These are phyloP conservation scores for Penicillium crystallinum DNA, from an alignment of 495 filamentous ascomycete genomes.

Conservation along the genomic window DNA sequence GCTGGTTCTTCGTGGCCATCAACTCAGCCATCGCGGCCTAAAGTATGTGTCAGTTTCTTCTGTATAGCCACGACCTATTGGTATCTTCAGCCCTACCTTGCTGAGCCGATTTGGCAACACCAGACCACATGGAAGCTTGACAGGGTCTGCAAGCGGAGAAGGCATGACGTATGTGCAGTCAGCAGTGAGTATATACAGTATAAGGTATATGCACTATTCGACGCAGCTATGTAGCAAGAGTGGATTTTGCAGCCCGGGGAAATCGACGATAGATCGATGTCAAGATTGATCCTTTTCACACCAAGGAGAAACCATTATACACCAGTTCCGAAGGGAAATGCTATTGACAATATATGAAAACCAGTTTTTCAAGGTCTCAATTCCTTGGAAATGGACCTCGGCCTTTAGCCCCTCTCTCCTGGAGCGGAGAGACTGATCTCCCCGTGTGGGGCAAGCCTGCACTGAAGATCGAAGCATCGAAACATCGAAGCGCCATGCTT, in stretches of 20 bases:
- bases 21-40: constrained; percentile 49
- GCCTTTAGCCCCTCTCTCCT: not conserved
- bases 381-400: not conserved
- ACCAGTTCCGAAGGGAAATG: too few species aligned
- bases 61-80: not conserved
- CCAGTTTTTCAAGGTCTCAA: too few species aligned
- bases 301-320: too few species aligned
- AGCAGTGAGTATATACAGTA: not conserved
- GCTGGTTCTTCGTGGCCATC: constrained; percentile 30
- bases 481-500: too few species aligned
- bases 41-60: not conserved
- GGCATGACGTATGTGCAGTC: constrained; percentile 17
- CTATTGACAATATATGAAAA: too few species aligned
- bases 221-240: too few species aligned
- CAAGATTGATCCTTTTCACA: too few species aligned
- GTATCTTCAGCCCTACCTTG: constrained; percentile 33
- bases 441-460: too few species aligned
- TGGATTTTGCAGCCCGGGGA: too few species aligned
- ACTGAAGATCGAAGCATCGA: too few species aligned
- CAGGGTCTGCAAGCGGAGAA: constrained; percentile 33
- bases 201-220: not conserved
- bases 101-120: constrained; percentile 47
- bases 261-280: too few species aligned
- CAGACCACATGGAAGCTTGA: constrained; percentile 48
- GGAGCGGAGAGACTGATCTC: constrained; percentile 22